A percentile compares a stretch with the other conserved stretches of the same genome.
Evolutionary conservation across 75 land plant genomes (phyloP).

Genomic region (Picea sitchensis): DNA sequence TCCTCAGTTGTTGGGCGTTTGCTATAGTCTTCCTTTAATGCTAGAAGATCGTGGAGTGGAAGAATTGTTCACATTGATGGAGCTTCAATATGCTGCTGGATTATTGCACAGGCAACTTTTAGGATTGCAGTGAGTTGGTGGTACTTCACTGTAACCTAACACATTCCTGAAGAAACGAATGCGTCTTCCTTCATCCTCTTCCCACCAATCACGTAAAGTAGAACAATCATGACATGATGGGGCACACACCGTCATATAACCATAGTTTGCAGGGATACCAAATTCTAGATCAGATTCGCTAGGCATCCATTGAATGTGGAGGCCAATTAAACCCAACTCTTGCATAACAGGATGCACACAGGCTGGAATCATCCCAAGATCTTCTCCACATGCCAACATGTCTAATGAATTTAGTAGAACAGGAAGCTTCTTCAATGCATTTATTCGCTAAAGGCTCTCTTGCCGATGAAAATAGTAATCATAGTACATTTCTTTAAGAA

Average conservation of each 20-base stretch:
- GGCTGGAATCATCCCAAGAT: conserved; percentile 35
- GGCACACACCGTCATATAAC: conserved; percentile 97
- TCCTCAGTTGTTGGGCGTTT: conserved; percentile 84
- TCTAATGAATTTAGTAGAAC: too few species aligned
- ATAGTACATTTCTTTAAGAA: too few species aligned
- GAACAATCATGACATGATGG: conserved; percentile 24
- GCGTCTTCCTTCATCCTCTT: conserved; percentile 84
- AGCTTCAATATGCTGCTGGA: too few species aligned
- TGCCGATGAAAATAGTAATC: too few species aligned
- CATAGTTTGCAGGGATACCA: conserved; percentile 48
- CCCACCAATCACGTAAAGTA: conserved; percentile 99
- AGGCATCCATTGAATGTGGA: conserved; percentile 93
- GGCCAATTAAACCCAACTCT: conserved; percentile 21
- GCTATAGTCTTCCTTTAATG: conserved; percentile 83
- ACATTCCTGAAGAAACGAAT: conserved; percentile 45
- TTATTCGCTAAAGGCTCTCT: too few species aligned
- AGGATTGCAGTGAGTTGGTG: conserved; percentile 59
- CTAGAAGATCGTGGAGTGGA: conserved; percentile 29
- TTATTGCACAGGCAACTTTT: too few species aligned
- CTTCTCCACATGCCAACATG: too few species aligned
- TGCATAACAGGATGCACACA: conserved; percentile 98
- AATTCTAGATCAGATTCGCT: conserved; percentile 47
- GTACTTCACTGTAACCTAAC: conserved; percentile 53
- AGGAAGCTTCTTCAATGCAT: too few species aligned
- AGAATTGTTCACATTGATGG: too few species aligned